Percentiles rank a stretch among this genome's conserved stretches.
Conservation (phyloP, 108 stramenopile genomes). For the Ochromonas danica region DNA sequence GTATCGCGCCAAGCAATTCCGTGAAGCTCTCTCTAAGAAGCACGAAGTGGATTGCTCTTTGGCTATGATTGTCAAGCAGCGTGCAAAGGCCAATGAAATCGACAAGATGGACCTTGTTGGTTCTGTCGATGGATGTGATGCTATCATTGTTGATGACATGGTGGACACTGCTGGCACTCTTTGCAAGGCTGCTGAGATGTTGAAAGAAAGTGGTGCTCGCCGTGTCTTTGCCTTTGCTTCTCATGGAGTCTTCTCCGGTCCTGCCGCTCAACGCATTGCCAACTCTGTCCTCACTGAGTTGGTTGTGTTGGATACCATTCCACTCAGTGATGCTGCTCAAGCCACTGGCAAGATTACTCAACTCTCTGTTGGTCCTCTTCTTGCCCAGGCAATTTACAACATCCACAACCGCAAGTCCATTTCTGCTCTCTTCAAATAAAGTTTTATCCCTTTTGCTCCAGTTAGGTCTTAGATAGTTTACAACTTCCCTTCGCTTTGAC, state of each 20-base stretch:
- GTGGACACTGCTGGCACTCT: slow-evolving; percentile 99
- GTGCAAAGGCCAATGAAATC: slow-evolving; percentile 81
- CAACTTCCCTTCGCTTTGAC: too few species aligned
- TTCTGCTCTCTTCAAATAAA: slow-evolving; percentile 96
- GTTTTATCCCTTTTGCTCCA: too few species aligned
- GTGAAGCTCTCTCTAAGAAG: slow-evolving; percentile 84
- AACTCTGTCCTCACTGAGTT: slow-evolving; percentile 89
- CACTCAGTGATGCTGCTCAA: slow-evolving; percentile 48
- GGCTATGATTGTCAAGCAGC: slow-evolving; percentile 99
- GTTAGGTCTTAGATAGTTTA: too few species aligned
- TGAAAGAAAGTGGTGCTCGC: slow-evolving; percentile 84
- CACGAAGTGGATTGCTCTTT: slow-evolving; percentile 91
- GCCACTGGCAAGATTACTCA: slow-evolving; percentile 49
- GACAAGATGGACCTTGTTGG: slow-evolving; percentile 99
- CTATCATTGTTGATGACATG: slow-evolving; percentile 99
- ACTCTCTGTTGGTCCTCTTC: slow-evolving; percentile 90
- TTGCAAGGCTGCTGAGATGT: slow-evolving; percentile 95
- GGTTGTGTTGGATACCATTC: slow-evolving; percentile 63
- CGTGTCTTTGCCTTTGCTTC: slow-evolving; percentile 98
- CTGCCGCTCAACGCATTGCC: slow-evolving; percentile 90
- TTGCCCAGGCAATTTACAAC: slow-evolving; percentile 97
- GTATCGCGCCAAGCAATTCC: slow-evolving; percentile 98
- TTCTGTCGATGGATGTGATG: slow-evolving; percentile 92
- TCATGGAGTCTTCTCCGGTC: slow-evolving; percentile 94
- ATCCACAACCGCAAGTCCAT: slow-evolving; percentile 98